Evolutionary conservation across 192 early-diverging fungal genomes (phyloP).

Genomic region (Backusella parvicylindrica): DNA sequence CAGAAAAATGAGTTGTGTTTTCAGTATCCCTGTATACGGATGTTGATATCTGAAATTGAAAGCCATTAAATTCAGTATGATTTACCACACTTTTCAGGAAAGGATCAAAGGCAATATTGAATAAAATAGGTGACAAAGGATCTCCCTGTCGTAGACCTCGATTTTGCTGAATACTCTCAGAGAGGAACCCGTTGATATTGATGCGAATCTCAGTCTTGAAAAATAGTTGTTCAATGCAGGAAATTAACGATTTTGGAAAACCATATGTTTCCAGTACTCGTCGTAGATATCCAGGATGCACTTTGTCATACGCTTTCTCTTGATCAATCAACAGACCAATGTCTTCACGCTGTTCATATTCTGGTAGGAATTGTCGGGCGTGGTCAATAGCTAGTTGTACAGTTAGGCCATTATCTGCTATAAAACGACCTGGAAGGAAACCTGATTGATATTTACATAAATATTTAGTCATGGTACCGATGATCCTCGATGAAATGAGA

Average conservation of each 20-base stretch:
- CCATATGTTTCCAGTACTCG: conserved; percentile 2
- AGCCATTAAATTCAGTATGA: neutral
- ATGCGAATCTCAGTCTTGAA: no score
- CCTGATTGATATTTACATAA: conserved; percentile 19
- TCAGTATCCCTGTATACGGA: no score
- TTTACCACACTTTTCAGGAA: neutral
- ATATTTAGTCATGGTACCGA: neutral
- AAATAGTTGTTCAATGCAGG: no score
- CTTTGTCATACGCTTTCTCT: conserved; percentile 28
- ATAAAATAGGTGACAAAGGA: conserved; percentile 29
- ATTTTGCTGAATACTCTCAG: conserved; percentile 3
- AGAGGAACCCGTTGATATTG: no score
- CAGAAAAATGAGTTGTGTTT: neutral
- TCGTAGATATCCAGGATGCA: conserved; percentile 18
- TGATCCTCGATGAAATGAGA: neutral
- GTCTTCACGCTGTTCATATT: neutral
- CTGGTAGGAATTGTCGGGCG: neutral
- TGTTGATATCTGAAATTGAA: no score
- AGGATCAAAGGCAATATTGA: conserved; percentile 32
- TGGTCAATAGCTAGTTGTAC: neutral
- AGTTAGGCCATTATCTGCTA: conserved; percentile 18
- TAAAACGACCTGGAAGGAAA: conserved; percentile 13
- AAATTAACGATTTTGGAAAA: conserved; percentile 3
- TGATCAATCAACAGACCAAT: conserved; percentile 24
- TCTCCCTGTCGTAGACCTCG: conserved; percentile 36